Percentiles rank a stretch among this genome's conserved stretches.
Conservation (phyloP, 495 filamentous ascomycete genomes). For the Aspergillus funiculosus region DNA sequence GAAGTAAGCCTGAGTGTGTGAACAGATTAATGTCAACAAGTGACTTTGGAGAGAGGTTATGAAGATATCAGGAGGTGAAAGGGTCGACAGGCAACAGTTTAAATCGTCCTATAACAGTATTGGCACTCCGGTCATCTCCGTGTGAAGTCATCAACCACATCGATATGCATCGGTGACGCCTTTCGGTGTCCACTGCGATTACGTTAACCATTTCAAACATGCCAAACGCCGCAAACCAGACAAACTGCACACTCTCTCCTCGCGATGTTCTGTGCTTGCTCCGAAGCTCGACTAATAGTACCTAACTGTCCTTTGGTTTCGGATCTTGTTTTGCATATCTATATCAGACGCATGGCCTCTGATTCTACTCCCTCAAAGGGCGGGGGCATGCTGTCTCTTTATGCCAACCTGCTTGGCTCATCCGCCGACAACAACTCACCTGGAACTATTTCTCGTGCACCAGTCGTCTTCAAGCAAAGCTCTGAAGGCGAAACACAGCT, state of each 20-base stretch:
- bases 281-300: too few relatives aligned
- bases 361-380: conserved; percentile 30
- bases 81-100: not conserved
- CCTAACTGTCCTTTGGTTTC: not conserved
- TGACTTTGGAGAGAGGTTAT: too few relatives aligned
- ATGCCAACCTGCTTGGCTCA: conserved; percentile 58
- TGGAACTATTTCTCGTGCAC: conserved; percentile 67
- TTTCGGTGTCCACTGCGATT: too few relatives aligned
- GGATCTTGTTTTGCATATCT: not conserved
- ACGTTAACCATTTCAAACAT: conserved; percentile 1
- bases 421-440: conserved; percentile 44
- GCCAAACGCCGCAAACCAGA: conserved; percentile 2
- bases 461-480: conserved; percentile 66
- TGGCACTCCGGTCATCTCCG: not conserved
- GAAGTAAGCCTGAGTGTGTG: not conserved
- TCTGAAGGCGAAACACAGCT: conserved; percentile 42
- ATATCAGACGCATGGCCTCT: conserved; percentile 28
- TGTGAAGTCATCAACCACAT: not conserved
- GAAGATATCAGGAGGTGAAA: too few relatives aligned
- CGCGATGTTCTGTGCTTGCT: too few relatives aligned
- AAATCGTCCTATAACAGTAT: not conserved
- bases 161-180: too few relatives aligned
- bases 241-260: too few relatives aligned
- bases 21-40: not conserved
- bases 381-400: conserved; percentile 50